Conservation (phyloP, 108 stramenopile species). For the Conticribra guillardii region DNA sequence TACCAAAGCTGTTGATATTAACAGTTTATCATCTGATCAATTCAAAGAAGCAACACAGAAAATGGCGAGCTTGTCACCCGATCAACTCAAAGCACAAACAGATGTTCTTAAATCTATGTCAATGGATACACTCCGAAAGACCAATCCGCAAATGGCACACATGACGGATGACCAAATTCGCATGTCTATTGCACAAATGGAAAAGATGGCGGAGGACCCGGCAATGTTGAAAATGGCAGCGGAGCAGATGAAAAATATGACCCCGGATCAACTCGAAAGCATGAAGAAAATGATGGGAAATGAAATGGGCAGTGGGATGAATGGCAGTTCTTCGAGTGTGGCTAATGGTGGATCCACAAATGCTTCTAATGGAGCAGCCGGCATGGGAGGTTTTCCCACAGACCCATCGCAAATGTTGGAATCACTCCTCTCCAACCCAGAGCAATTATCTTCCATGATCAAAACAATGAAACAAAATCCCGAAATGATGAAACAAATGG, state of each 20-base stretch:
- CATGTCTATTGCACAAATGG: slow-evolving; percentile 64
- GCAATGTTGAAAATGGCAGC: slow-evolving; percentile 70
- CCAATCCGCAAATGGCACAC: slow-evolving; percentile 73
- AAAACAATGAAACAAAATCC: slow-evolving; percentile 78
- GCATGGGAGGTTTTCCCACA: slow-evolving; percentile 1
- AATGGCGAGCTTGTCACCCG: slow-evolving; percentile 70
- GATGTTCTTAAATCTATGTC: slow-evolving; percentile 59
- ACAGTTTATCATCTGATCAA: slow-evolving; percentile 55
- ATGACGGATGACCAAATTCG: slow-evolving; percentile 73
- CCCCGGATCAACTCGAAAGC: slow-evolving; percentile 58
- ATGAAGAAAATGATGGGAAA: slow-evolving; percentile 43
- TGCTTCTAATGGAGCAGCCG: slow-evolving; percentile 2
- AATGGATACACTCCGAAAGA: slow-evolving; percentile 57
- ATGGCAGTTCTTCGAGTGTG: neutral
- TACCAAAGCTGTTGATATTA: neutral
- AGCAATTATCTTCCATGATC: slow-evolving; percentile 65
- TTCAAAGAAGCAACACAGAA: slow-evolving; percentile 22
- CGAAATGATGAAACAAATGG: slow-evolving; percentile 66
- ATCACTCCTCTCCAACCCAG: slow-evolving; percentile 58
- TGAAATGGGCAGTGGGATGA: slow-evolving; percentile 2
- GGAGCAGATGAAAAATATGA: slow-evolving; percentile 71
- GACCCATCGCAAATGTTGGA: slow-evolving; percentile 71
- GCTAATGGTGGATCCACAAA: slow-evolving; percentile 8
- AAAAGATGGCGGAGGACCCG: slow-evolving; percentile 75
- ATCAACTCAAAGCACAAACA: slow-evolving; percentile 67